Evolutionary conservation across 768 basidiomycete genomes (phyloP).

Genomic region (Boletus bicolor): DNA sequence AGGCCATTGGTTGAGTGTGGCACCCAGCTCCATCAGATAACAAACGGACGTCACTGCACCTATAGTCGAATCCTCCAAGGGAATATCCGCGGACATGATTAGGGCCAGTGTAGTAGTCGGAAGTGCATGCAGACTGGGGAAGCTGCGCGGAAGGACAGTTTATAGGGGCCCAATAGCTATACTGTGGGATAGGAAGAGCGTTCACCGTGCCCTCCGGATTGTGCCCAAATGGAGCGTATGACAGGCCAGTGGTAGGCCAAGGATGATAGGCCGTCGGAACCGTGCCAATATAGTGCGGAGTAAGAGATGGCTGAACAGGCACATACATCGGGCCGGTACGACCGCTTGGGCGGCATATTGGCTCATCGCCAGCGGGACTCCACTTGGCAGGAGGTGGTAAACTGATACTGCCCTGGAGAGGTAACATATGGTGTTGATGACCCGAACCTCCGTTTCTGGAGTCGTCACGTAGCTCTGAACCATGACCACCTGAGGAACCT

Average conservation of each 20-base stretch:
- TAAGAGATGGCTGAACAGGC: constrained; percentile 55
- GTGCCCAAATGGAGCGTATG: constrained; percentile 24
- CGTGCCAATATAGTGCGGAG: constrained; percentile 34
- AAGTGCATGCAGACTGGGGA: constrained; percentile 55
- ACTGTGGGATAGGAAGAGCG: constrained; percentile 13
- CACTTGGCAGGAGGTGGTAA: constrained; percentile 77
- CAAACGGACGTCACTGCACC: constrained; percentile 45
- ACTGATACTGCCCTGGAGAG: constrained; percentile 26
- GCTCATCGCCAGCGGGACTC: constrained; percentile 80
- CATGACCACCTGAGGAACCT: constrained; percentile 2
- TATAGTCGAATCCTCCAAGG: constrained; percentile 54
- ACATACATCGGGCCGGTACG: constrained; percentile 57
- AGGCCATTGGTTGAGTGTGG: constrained; percentile 35
- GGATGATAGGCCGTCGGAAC: constrained; percentile 31
- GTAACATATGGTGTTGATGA: constrained; percentile 9
- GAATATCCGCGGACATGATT: constrained; percentile 59
- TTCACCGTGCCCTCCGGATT: constrained; percentile 12
- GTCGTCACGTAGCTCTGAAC: constrained; percentile 1
- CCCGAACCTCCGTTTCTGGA: background rate
- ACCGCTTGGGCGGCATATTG: constrained; percentile 54
- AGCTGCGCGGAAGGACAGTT: constrained; percentile 41
- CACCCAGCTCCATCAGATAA: constrained; percentile 41
- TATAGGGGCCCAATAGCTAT: constrained; percentile 22
- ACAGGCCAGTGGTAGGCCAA: constrained; percentile 18
- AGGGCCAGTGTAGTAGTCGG: constrained; percentile 44